Percentiles rank a stretch among this genome's conserved stretches.
phyloP scores from a whole-genome alignment of 1,139 yeast species.

The Geotrichum europaeum region DNA sequence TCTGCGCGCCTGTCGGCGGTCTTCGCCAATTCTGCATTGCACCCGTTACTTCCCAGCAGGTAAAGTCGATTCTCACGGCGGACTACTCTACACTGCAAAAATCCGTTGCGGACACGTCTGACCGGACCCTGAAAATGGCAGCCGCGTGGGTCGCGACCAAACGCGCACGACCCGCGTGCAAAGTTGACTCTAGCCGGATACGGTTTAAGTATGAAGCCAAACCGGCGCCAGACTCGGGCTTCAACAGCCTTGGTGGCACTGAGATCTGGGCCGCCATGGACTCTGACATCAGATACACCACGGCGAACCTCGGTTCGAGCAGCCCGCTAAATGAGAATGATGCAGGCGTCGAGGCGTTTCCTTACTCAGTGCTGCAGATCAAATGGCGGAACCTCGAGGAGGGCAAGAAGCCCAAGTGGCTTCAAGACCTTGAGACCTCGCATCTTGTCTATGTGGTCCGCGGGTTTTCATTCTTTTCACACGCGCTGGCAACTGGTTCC shows the following conservation, averaged over 20 bases:
- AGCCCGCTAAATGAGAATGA: conserved; percentile 20
- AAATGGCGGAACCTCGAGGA: conserved; percentile 38
- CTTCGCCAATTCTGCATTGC: conserved; percentile 43
- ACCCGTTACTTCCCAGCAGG: conserved; percentile 10
- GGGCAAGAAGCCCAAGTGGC: conserved; percentile 31
- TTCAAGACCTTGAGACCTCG: conserved; percentile 35
- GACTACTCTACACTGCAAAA: conserved; percentile 24
- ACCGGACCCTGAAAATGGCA: conserved; percentile 29
- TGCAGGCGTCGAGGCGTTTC: conserved; percentile 35
- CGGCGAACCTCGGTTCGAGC: not conserved
- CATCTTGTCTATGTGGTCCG: conserved; percentile 35
- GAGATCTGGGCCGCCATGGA: conserved; percentile 43
- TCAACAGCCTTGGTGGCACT: conserved; percentile 14
- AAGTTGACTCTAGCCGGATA: conserved; percentile 8
- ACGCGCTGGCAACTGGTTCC: conserved; percentile 17
- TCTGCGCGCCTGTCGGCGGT: conserved; percentile 50
- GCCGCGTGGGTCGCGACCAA: conserved; percentile 25
- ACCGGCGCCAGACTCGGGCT: not conserved
- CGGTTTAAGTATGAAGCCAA: conserved; percentile 12
- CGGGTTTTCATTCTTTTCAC: conserved; percentile 35
- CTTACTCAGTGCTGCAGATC: conserved; percentile 44
- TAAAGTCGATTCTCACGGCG: conserved; percentile 1
- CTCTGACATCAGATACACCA: conserved; percentile 35
- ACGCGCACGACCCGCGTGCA: conserved; percentile 10
- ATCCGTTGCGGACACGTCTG: conserved; percentile 16